Evolutionary conservation across 148 eudicot species (phyloP), one percentile per base, ranked within the genome.

Genomic region (Simmondsia chinensis): DNA sequence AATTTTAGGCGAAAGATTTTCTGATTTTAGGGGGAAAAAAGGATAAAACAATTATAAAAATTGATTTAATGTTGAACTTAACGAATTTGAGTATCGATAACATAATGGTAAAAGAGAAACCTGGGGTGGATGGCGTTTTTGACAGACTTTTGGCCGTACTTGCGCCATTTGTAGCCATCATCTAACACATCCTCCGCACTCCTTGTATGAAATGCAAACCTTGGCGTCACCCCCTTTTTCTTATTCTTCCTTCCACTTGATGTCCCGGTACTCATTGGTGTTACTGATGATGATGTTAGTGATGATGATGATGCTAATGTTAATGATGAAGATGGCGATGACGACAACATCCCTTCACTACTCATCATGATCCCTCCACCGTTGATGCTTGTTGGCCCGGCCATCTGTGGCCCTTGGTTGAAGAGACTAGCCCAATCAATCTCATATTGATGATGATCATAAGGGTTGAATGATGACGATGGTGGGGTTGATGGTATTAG

Each of bases 131-230:
- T 37, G 57, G 60, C 76, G 53, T 87, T 74, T 69, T 87, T 87
- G 14, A 87, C 96, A 57, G 96, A 68, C 50, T 87, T 87, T 59
- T 87, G 96, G 2, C 96, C 96, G 53, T 87, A 87, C 48, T 87
- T 87, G 5, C 96, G 54, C 96, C 96, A 87, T 45, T 84, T 71
- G 33, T 75, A 86, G 3, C 95, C 91, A 57, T 86, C 95, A 59
- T 86, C 95, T 52, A 86, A 91, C 58, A 87, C 84, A 57, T 87
- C 96, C 45, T 87, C 96, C 3, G 39, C 26, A 59, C 87, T 87
- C 57, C 72, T 74, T 0, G 96, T 87, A 63, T 87, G 87, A 38
- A 87, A 87, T 0, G 87, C 87, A 57, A 87, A 66, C 62, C 93
- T 82, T 1, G 87, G 87, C 3, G 81, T 76, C 47, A 67, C 52